Evolutionary conservation across 2,329 filamentous ascomycete genomes (phyloP).

Genomic region (Nannizzia gypsea): DNA sequence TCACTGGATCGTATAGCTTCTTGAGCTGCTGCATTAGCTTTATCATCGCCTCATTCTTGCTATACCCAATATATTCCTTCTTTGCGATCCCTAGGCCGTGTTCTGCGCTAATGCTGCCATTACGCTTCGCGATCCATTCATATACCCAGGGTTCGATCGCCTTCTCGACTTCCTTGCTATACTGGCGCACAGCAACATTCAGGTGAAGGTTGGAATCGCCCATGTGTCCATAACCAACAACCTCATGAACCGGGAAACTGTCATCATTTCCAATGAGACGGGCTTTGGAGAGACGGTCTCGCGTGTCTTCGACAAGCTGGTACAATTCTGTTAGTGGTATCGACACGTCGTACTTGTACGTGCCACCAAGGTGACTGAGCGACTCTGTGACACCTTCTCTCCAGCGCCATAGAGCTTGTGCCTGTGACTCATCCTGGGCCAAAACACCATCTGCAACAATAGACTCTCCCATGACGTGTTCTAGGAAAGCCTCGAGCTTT

Average conservation of each 20-base stretch:
- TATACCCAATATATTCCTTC: conserved; percentile 92
- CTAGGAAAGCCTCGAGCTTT: conserved; percentile 82
- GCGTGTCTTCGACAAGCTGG: conserved; percentile 72
- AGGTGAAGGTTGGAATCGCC: conserved; percentile 92
- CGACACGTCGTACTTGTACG: conserved; percentile 97
- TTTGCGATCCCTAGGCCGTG: conserved; percentile 90
- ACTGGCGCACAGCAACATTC: conserved; percentile 72
- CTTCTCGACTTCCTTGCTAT: conserved; percentile 78
- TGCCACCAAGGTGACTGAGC: conserved; percentile 78
- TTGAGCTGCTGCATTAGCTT: conserved; percentile 92
- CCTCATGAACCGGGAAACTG: conserved; percentile 67
- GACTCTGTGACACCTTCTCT: conserved; percentile 87
- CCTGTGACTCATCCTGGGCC: conserved; percentile 86
- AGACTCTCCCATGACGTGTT: conserved; percentile 78
- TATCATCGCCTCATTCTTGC: conserved; percentile 75
- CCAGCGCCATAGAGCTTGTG: conserved; percentile 76
- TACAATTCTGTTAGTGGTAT: conserved; percentile 85
- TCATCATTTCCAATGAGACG: conserved; percentile 68
- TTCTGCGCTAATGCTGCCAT: conserved; percentile 92
- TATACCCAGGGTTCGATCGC: conserved; percentile 90
- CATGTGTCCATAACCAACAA: conserved; percentile 98
- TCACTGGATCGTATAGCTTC: conserved; percentile 82
- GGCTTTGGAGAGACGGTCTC: conserved; percentile 56
- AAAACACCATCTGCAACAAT: conserved; percentile 83
- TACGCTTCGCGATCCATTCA: conserved; percentile 82